A percentile compares a stretch with the other conserved stretches of the same genome.
Evolutionary conservation across 2,329 filamentous ascomycete genomes (phyloP).

Genomic region (Fusarium cyanostomum): DNA sequence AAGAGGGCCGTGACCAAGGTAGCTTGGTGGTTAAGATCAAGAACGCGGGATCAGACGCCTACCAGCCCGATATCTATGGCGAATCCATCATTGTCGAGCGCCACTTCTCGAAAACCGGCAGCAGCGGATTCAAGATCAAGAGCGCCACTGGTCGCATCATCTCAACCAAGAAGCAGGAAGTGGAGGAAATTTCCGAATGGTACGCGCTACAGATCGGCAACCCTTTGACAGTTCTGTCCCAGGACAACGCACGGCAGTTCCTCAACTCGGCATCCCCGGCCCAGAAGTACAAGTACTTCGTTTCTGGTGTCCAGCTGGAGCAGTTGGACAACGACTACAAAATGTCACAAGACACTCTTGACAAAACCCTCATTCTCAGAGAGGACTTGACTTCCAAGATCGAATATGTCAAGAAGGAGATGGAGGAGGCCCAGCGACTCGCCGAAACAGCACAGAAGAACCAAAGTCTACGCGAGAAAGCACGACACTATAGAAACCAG

Average conservation of each 20-base stretch:
- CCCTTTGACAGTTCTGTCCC: constrained; percentile 92
- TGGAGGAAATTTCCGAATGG: constrained; percentile 93
- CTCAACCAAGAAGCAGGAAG: constrained; percentile 83
- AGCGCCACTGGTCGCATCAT: constrained; percentile 73
- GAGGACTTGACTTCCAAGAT: constrained; percentile 50
- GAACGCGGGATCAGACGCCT: constrained; percentile 87
- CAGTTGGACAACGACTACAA: constrained; percentile 92
- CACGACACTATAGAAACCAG: constrained; percentile 69
- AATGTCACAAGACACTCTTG: constrained; percentile 80
- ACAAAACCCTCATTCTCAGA: constrained; percentile 62
- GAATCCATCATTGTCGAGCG: constrained; percentile 90
- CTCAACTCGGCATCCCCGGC: constrained; percentile 82
- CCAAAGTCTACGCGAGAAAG: constrained; percentile 68
- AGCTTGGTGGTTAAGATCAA: constrained; percentile 87
- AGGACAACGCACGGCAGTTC: constrained; percentile 94
- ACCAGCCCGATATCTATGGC: constrained; percentile 83
- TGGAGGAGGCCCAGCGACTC: constrained; percentile 70
- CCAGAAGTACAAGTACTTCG: constrained; percentile 96
- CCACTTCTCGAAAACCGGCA: constrained; percentile 78
- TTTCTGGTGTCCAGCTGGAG: constrained; percentile 93
- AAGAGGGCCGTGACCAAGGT: constrained; percentile 82
- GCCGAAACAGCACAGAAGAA: constrained; percentile 73
- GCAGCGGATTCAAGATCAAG: constrained; percentile 89
- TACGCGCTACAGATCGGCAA: constrained; percentile 96
- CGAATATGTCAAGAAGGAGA: constrained; percentile 50